phyloP scores from a whole-genome alignment of 306 rosid genomes.

The Cyamopsis tetragonoloba region DNA sequence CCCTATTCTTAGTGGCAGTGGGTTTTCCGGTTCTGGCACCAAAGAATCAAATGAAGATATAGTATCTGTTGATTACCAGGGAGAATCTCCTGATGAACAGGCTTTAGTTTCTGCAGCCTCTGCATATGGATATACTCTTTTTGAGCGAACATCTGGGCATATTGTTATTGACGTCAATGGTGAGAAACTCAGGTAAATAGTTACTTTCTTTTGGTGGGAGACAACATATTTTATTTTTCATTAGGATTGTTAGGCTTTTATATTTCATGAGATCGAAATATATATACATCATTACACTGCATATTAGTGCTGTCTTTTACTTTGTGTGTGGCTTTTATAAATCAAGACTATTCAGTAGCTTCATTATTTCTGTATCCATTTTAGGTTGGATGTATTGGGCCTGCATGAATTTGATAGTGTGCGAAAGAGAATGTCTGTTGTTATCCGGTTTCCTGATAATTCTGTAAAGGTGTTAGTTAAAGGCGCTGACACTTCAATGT shows the following conservation, averaged over 20 bases:
- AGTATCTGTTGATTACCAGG: constrained; percentile 63
- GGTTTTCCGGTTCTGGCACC: constrained; percentile 27
- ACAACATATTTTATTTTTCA: not conserved
- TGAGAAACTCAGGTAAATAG: constrained; percentile 67
- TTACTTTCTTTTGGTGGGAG: constrained; percentile 13
- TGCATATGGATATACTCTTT: constrained; percentile 76
- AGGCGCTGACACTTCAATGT: constrained; percentile 41
- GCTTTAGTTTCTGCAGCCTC: constrained; percentile 81
- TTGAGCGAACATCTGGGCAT: constrained; percentile 82
- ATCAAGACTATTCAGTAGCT: not conserved
- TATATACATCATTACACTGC: not conserved
- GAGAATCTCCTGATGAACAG: constrained; percentile 93
- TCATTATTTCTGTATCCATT: constrained; percentile 18
- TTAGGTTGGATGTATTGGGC: constrained; percentile 82
- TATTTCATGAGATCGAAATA: not conserved
- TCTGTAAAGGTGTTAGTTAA: constrained; percentile 25
- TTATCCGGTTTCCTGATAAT: constrained; percentile 22
- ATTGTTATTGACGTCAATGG: constrained; percentile 66
- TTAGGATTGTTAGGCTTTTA: not conserved
- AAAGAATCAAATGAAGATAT: constrained; percentile 40
- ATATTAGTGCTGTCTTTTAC: not conserved
- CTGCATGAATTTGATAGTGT: constrained; percentile 86
- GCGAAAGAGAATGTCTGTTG: constrained; percentile 58
- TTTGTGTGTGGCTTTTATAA: not conserved
- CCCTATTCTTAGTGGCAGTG: constrained; percentile 45